Percentiles rank a stretch among this genome's conserved stretches.
These are phyloP conservation scores for Phaeosphaeriaceae sp. DNA, from an alignment of 2,329 filamentous ascomycete genomes.

Conservation along the genomic window DNA sequence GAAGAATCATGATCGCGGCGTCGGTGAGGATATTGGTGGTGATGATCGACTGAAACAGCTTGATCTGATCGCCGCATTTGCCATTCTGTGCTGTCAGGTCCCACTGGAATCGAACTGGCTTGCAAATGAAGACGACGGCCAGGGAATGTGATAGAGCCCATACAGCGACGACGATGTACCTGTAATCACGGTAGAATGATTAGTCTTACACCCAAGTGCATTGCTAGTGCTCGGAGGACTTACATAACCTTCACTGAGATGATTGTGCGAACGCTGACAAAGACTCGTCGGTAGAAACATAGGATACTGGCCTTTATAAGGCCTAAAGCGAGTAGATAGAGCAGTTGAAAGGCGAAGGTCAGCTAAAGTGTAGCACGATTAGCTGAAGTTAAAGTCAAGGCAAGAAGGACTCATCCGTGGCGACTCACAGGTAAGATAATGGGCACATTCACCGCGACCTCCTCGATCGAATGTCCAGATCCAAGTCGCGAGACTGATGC, in stretches of 20 bases:
- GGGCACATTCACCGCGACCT: background rate
- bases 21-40: slow-evolving; percentile 1
- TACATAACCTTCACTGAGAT: background rate
- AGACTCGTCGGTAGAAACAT: background rate
- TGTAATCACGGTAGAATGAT: background rate
- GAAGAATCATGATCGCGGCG: background rate
- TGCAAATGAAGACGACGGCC: slow-evolving; percentile 1
- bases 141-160: background rate
- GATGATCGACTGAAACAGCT: slow-evolving; percentile 3
- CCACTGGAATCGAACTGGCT: background rate
- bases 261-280: background rate
- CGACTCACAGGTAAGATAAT: background rate
- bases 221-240: background rate
- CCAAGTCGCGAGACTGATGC: background rate
- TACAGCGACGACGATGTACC: background rate
- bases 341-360: slow-evolving; percentile 1
- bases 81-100: background rate
- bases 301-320: background rate
- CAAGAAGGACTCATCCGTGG: background rate
- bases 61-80: slow-evolving; percentile 2
- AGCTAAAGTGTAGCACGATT: background rate
- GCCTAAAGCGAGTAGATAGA: background rate
- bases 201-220: background rate
- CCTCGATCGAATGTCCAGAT: background rate
- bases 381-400: background rate